These are phyloP conservation scores for Scorias spongiosa DNA, from an alignment of 2,329 filamentous ascomycete species.

Conservation along the genomic window DNA sequence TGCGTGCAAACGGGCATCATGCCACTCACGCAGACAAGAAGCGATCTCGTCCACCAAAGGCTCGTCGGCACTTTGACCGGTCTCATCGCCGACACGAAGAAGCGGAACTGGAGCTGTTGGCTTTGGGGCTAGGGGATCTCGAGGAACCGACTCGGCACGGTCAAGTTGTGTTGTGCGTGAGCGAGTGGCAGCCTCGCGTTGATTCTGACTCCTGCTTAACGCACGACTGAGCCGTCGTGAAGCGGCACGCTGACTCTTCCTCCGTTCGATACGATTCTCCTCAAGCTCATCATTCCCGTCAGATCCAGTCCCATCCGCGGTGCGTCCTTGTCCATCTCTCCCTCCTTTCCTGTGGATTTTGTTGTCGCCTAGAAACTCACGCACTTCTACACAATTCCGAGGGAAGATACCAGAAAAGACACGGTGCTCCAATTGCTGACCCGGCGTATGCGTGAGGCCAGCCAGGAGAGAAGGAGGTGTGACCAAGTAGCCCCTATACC, in stretches of 20 bases:
- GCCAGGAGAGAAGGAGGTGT: slow-evolving; percentile 86
- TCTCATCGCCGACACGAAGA: slow-evolving; percentile 95
- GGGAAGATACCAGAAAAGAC: slow-evolving; percentile 99
- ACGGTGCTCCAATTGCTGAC: slow-evolving; percentile 83
- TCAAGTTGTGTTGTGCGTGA: slow-evolving; percentile 7
- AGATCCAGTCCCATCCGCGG: slow-evolving; percentile 3
- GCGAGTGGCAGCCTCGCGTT: slow-evolving; percentile 11
- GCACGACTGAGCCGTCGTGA: slow-evolving; percentile 16
- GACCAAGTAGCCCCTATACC: slow-evolving; percentile 91
- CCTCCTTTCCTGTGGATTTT: slow-evolving; percentile 26
- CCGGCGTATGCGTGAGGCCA: slow-evolving; percentile 77
- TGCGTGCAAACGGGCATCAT: slow-evolving; percentile 91
- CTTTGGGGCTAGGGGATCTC: slow-evolving; percentile 54
- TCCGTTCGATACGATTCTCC: slow-evolving; percentile 3
- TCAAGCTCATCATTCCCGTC: slow-evolving; percentile 5
- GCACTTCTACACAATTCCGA: slow-evolving; percentile 81
- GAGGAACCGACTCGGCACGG: slow-evolving; percentile 22
- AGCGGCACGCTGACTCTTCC: slow-evolving; percentile 16
- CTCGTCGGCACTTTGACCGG: slow-evolving; percentile 73
- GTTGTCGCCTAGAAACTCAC: slow-evolving; percentile 72
- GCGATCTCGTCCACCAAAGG: slow-evolving; percentile 95
- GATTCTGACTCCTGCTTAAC: slow-evolving; percentile 14
- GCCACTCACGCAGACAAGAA: slow-evolving; percentile 93
- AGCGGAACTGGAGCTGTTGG: slow-evolving; percentile 89
- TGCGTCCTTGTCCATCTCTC: not conserved